These are phyloP conservation scores for Coniochaeta sp. DNA, from an alignment of 2,329 filamentous ascomycete genomes.

Conservation along the genomic window DNA sequence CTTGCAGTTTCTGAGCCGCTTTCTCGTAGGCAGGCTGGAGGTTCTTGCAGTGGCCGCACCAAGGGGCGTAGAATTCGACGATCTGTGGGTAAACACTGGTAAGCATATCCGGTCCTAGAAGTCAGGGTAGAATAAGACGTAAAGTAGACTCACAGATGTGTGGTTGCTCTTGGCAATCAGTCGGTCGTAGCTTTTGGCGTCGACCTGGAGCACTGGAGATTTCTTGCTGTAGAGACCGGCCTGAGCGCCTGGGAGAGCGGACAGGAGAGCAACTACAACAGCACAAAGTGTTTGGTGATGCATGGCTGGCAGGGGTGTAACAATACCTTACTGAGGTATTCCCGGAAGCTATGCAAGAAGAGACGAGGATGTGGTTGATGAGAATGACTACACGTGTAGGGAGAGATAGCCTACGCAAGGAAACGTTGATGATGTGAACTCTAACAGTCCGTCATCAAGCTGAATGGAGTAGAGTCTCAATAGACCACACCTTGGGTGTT, in stretches of 20 bases:
- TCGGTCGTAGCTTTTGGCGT: constrained; percentile 69
- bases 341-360: constrained; percentile 11
- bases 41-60: constrained; percentile 96
- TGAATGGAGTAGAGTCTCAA: neutral
- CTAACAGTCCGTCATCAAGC: neutral
- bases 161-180: constrained; percentile 85
- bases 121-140: neutral
- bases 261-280: constrained; percentile 54
- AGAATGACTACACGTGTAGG: neutral
- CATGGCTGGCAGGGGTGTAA: constrained; percentile 31
- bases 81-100: constrained; percentile 31
- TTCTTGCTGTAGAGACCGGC: constrained; percentile 77
- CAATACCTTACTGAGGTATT: neutral
- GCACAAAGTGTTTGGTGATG: constrained; percentile 46
- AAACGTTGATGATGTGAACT: neutral
- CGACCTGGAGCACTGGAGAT: constrained; percentile 80
- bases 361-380: neutral
- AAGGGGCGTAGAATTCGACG: constrained; percentile 89
- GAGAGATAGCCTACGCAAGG: neutral
- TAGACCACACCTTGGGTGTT: neutral
- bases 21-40: constrained; percentile 95
- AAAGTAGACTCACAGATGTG: constrained; percentile 61
- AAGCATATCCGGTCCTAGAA: neutral
- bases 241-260: constrained; percentile 55
- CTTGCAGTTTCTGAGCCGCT: constrained; percentile 80